These are phyloP conservation scores for Magnaporthiopsis poae DNA, from an alignment of 2,329 filamentous ascomycete species.

Conservation along the genomic window DNA sequence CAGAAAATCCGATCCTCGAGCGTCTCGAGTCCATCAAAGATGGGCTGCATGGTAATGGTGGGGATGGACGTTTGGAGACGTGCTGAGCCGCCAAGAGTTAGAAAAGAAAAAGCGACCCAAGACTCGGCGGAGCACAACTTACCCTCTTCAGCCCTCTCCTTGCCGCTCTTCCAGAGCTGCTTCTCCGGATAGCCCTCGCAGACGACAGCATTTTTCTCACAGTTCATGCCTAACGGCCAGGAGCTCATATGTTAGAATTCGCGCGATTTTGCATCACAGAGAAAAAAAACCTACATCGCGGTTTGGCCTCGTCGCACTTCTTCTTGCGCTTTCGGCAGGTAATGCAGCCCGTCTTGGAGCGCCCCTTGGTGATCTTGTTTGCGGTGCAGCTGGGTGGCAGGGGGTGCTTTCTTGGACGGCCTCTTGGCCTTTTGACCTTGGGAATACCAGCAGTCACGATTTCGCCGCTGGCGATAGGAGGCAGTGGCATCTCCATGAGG, in stretches of 20 bases:
- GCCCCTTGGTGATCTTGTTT: conserved; percentile 67
- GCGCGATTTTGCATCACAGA: neutral
- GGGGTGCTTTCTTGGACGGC: conserved; percentile 74
- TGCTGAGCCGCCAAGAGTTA: conserved; percentile 24
- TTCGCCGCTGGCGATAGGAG: conserved; percentile 18
- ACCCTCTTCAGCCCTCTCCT: conserved; percentile 64
- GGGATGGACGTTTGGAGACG: conserved; percentile 41
- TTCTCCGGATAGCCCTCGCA: conserved; percentile 86
- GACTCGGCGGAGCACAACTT: conserved; percentile 15
- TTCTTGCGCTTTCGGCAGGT: conserved; percentile 61
- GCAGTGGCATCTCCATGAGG: conserved; percentile 34
- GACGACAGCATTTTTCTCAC: conserved; percentile 84
- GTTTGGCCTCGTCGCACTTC: conserved; percentile 62
- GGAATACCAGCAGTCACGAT: conserved; percentile 18
- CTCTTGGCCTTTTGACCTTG: conserved; percentile 58
- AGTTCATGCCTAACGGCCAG: conserved; percentile 59
- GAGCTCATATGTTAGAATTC: no score
- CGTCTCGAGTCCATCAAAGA: conserved; percentile 75
- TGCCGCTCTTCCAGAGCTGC: conserved; percentile 78
- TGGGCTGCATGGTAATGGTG: conserved; percentile 47
- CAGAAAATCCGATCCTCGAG: conserved; percentile 70
- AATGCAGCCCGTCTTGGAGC: conserved; percentile 59
- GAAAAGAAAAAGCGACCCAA: no score
- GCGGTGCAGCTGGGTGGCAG: conserved; percentile 43
- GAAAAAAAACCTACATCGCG: conserved; percentile 42